Evolutionary conservation across 257 asterid species (phyloP), one percentile per base, ranked within the genome.

Genomic region (Solanum neorickii): DNA sequence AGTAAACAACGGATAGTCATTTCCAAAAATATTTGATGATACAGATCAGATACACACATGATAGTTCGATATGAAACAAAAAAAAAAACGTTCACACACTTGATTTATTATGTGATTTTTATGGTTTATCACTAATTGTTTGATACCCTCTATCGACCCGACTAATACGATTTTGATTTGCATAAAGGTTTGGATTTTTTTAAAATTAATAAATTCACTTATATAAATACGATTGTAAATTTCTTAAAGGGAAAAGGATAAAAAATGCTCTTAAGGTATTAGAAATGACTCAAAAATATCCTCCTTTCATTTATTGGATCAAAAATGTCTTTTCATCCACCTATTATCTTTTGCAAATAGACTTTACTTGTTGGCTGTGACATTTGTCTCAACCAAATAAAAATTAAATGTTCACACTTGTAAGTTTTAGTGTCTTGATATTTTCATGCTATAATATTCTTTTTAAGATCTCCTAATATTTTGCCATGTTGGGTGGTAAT

Each of bases 321-420:
- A 37, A 37, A 5, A 37, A 37, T 37, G 0, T 0, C 39, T 1
- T 37, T 37, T 0, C 39, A 37, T 5, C 7, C 39, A 37, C 0
- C 0, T 37, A 37, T 37, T 37, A 75, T 23, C 9, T 8, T 72
- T 44, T 46, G 16, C 84, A 15, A 44, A 44, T 77, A 25, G 84
- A 25, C 84, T 14, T 25, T 44, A 77, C n/a, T 23, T 44, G 41
- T 69, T 23, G 39, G 41, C 12, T 29, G 39, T 77, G 35, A 23
- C 35, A 76, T 77, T 77, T n/a, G 5, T 77, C 62, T 77, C 65
- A 44, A 44, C 25, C 15, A 42, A 42, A 14, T 77, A 35, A 14
- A 77, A 44, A 41, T 76, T 3, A 76, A 76, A 44, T 44, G 83
- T 14, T 44, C 62, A 25, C 65, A 77, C 84, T 25, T 25, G 12